These are phyloP conservation scores for Euphrasia confusa DNA, from an alignment of 257 asterid genomes.

Conservation along the genomic window DNA sequence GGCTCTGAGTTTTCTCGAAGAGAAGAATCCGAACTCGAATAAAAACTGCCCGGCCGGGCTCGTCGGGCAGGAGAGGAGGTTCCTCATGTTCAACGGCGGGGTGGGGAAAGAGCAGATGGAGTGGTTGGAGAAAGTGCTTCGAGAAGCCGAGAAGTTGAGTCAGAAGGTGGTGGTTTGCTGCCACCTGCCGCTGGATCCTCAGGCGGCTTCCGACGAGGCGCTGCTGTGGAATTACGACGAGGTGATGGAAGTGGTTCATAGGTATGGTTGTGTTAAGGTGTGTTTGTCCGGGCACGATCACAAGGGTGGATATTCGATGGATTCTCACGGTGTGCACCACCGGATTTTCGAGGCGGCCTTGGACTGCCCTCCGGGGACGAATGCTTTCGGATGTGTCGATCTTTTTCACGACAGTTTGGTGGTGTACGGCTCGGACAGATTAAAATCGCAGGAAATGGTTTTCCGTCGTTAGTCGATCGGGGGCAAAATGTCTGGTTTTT, in stretches of 20 bases:
- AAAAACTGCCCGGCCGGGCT: conserved; percentile 80
- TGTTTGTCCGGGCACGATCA: conserved; percentile 85
- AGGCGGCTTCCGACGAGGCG: conserved; percentile 62
- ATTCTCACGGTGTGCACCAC: conserved; percentile 71
- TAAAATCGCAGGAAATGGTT: conserved; percentile 58
- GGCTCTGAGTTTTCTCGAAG: conserved; percentile 51
- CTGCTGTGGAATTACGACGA: conserved; percentile 74
- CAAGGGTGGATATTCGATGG: conserved; percentile 71
- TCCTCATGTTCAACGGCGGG: conserved; percentile 81
- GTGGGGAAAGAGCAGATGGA: conserved; percentile 71
- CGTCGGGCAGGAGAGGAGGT: conserved; percentile 60
- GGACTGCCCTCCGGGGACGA: conserved; percentile 79
- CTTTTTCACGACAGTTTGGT: conserved; percentile 56
- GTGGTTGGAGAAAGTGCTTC: conserved; percentile 70
- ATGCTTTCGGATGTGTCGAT: conserved; percentile 63
- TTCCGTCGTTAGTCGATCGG: conserved; percentile 30
- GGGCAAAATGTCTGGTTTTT: not conserved
- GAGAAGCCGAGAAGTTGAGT: conserved; percentile 45
- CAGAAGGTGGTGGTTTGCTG: conserved; percentile 74
- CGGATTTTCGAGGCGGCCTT: conserved; percentile 80
- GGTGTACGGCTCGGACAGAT: conserved; percentile 58
- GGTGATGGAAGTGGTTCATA: conserved; percentile 72
- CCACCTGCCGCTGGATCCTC: conserved; percentile 70
- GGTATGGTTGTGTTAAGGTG: conserved; percentile 66
- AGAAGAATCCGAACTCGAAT: conserved; percentile 69